Percentiles rank a stretch among this genome's conserved stretches.
phyloP scores from a whole-genome alignment of 1,139 yeast genomes.

The Protomyces lactucae-debilis region DNA sequence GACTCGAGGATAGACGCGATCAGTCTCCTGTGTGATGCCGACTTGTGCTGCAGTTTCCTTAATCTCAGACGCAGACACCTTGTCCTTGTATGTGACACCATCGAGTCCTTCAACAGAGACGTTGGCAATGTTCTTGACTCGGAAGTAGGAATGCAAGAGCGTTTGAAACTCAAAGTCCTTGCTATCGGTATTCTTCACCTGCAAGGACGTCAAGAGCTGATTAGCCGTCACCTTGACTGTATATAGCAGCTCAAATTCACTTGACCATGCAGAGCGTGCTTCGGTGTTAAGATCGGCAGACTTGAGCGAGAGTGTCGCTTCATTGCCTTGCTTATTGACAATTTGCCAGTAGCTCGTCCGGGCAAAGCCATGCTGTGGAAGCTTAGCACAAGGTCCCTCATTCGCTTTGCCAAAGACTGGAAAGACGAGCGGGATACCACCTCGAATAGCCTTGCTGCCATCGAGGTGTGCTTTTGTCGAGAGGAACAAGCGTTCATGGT shows the following conservation, averaged over 20 bases:
- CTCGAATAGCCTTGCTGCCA: constrained; percentile 89
- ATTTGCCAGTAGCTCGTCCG: constrained; percentile 53
- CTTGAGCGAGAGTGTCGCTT: constrained; percentile 83
- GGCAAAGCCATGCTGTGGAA: constrained; percentile 97
- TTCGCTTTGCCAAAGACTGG: constrained; percentile 71
- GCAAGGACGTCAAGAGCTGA: constrained; percentile 61
- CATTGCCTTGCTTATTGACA: constrained; percentile 51
- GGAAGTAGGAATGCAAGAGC: constrained; percentile 90
- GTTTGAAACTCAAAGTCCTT: constrained; percentile 75
- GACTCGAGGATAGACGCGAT: constrained; percentile 23
- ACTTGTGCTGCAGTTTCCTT: background rate
- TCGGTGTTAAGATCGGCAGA: constrained; percentile 69
- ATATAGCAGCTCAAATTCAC: constrained; percentile 71
- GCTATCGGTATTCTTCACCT: constrained; percentile 62
- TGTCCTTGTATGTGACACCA: constrained; percentile 69
- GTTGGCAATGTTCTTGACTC: constrained; percentile 59
- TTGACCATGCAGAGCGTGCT: constrained; percentile 54
- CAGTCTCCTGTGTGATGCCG: constrained; percentile 12
- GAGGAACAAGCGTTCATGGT: constrained; percentile 66
- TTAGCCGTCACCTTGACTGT: constrained; percentile 56
- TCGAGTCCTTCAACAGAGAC: constrained; percentile 70
- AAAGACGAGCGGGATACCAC: constrained; percentile 73
- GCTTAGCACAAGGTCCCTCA: constrained; percentile 45
- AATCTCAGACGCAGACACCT: constrained; percentile 43
- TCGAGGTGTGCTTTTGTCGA: constrained; percentile 75